Percentiles rank a stretch among this genome's conserved stretches.
phyloP scores from a whole-genome alignment of 2,329 filamentous ascomycete genomes.

The Neonectria ditissima region DNA sequence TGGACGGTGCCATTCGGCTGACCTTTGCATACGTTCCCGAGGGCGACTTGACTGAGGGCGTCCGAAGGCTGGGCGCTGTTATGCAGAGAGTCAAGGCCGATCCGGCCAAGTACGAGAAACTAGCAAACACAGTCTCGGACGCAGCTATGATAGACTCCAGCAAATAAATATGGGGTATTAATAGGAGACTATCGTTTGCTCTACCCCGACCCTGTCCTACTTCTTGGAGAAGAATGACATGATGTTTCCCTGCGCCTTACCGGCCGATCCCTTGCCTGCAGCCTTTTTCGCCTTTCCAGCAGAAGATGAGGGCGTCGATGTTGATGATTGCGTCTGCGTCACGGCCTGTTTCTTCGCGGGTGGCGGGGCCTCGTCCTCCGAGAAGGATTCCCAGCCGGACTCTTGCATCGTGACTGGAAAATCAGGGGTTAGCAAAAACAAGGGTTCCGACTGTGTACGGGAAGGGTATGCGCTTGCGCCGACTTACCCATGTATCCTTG shows the following conservation, averaged over 20 bases:
- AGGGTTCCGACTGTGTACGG: too few species aligned
- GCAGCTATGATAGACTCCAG: conserved; percentile 38
- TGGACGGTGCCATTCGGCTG: conserved; percentile 71
- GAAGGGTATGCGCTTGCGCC: neutral
- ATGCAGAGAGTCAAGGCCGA: conserved; percentile 49
- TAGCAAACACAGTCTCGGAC: conserved; percentile 26
- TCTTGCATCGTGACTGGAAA: conserved; percentile 85
- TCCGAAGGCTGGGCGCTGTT: conserved; percentile 70
- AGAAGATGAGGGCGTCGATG: conserved; percentile 56
- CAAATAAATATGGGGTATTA: conserved; percentile 40
- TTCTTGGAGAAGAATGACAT: conserved; percentile 95
- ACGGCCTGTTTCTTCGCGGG: conserved; percentile 65
- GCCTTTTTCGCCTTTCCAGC: conserved; percentile 67
- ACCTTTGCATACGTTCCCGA: conserved; percentile 82
- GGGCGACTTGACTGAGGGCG: conserved; percentile 73
- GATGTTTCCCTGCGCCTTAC: conserved; percentile 82
- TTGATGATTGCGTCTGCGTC: conserved; percentile 54
- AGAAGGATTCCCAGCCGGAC: conserved; percentile 89
- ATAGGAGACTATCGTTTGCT: neutral
- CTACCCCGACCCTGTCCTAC: conserved; percentile 47
- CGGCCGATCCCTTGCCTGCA: conserved; percentile 40
- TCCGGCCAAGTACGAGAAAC: conserved; percentile 41
- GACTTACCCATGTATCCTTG: conserved; percentile 87
- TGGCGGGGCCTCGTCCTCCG: conserved; percentile 80
- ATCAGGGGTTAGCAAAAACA: conserved; percentile 26